Percentiles rank a stretch among this genome's conserved stretches.
These are phyloP conservation scores for Melastoma malabathricum DNA, from an alignment of 345 rosid species.

Conservation along the genomic window DNA sequence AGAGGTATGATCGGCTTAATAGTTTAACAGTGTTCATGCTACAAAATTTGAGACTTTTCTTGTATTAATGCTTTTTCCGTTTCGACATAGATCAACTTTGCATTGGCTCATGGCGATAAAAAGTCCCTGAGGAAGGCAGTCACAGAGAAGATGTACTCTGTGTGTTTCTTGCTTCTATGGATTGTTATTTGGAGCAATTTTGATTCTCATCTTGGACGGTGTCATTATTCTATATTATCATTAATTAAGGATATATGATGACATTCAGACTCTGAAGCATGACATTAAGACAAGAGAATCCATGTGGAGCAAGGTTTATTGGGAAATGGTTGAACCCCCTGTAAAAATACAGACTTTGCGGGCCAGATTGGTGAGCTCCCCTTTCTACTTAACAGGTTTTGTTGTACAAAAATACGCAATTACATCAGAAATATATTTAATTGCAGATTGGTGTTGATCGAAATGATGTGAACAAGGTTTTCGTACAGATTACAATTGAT, in stretches of 20 bases:
- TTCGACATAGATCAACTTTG: constrained; percentile 48
- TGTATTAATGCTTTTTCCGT: too few species aligned
- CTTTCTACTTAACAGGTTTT: not conserved
- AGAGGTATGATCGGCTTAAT: constrained; percentile 36
- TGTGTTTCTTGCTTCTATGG: constrained; percentile 25
- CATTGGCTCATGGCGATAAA: constrained; percentile 72
- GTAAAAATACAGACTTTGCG: constrained; percentile 71
- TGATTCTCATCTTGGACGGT: too few species aligned
- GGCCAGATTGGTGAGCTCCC: constrained; percentile 65
- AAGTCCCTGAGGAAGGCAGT: constrained; percentile 58
- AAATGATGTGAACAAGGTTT: constrained; percentile 55
- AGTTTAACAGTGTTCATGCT: not conserved
- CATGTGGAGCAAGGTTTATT: constrained; percentile 50
- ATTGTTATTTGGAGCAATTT: too few species aligned
- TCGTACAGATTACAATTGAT: constrained; percentile 78
- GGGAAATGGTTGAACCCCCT: constrained; percentile 91
- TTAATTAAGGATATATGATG: not conserved
- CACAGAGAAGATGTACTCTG: constrained; percentile 86
- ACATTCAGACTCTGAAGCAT: constrained; percentile 55
- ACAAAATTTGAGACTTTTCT: constrained; percentile 1
- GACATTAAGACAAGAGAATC: constrained; percentile 83
- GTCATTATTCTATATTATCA: not conserved
- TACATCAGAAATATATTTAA: constrained; percentile 1
- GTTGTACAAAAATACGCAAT: too few species aligned
- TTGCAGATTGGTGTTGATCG: constrained; percentile 77